Evolutionary conservation across 2,329 filamentous ascomycete genomes (phyloP).

Genomic region (Elsinoe fawcettii): DNA sequence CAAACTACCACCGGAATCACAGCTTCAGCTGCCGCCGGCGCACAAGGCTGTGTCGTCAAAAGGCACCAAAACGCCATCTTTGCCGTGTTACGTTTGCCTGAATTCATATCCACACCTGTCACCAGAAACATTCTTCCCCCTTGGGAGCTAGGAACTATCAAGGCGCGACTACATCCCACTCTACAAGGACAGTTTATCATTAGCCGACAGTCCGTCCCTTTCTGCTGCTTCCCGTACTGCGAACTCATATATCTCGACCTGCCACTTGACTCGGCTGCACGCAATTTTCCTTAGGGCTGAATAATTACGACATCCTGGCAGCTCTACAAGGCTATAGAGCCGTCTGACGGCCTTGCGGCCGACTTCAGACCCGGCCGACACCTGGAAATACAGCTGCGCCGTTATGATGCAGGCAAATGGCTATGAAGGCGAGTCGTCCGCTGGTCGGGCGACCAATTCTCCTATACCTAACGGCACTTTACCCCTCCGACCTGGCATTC

Average conservation of each 20-base stretch:
- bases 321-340: conserved; percentile 9
- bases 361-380: conserved; percentile 6
- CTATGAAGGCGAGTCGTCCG: conserved; percentile 12
- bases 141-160: background rate
- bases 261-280: conserved; percentile 7
- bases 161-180: conserved; percentile 8
- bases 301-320: conserved; percentile 12
- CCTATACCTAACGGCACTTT: background rate
- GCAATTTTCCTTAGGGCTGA: background rate
- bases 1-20: conserved; percentile 3
- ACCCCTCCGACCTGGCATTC: conserved; percentile 30
- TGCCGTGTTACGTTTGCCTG: conserved; percentile 14
- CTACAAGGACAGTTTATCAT: conserved; percentile 9
- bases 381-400: background rate
- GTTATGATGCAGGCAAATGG: conserved; percentile 13
- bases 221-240: background rate
- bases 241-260: background rate
- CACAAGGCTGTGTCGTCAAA: conserved; percentile 13
- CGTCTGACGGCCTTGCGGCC: conserved; percentile 15
- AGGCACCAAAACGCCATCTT: conserved; percentile 11
- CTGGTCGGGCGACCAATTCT: conserved; percentile 6
- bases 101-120: background rate
- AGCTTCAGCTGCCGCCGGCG: conserved; percentile 2
- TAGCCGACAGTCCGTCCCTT: conserved; percentile 6
- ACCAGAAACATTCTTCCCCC: background rate